phyloP scores from a whole-genome alignment of 169 alveolate genomes.

The Cryptosporidium muris region DNA sequence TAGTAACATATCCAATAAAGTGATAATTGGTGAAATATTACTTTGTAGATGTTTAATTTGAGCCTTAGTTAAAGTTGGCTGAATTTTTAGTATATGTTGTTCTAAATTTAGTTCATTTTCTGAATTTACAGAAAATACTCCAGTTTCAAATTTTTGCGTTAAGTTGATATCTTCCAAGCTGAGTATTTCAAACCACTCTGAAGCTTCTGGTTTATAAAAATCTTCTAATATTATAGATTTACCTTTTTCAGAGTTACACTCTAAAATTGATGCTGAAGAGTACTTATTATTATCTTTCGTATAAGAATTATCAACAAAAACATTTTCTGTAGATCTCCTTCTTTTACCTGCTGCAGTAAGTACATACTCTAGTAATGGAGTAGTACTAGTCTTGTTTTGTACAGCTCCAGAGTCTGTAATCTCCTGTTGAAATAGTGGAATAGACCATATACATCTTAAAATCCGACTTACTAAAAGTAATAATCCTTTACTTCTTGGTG shows the following conservation, averaged over 20 bases:
- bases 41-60: conserved; percentile 22
- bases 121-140: neutral
- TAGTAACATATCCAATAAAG: conserved; percentile 8
- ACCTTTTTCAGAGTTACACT: no score
- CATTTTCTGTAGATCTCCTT: neutral
- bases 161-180: neutral
- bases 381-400: neutral
- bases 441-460: conserved; percentile 41
- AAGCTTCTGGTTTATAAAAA: conserved; percentile 42
- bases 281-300: no score
- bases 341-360: conserved; percentile 18
- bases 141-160: neutral
- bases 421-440: conserved; percentile 32
- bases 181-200: conserved; percentile 27
- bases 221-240: neutral
- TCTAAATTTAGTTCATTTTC: conserved; percentile 10
- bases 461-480: conserved; percentile 24
- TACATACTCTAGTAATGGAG: neutral
- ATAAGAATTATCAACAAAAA: no score
- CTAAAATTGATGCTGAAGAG: no score
- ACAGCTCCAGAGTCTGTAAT: no score
- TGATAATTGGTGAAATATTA: conserved; percentile 14
- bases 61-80: conserved; percentile 23
- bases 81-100: conserved; percentile 11
- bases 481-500: conserved; percentile 65